phyloP scores from a whole-genome alignment of 1,284 basidiomycete species.

The Austroboletus sp. region DNA sequence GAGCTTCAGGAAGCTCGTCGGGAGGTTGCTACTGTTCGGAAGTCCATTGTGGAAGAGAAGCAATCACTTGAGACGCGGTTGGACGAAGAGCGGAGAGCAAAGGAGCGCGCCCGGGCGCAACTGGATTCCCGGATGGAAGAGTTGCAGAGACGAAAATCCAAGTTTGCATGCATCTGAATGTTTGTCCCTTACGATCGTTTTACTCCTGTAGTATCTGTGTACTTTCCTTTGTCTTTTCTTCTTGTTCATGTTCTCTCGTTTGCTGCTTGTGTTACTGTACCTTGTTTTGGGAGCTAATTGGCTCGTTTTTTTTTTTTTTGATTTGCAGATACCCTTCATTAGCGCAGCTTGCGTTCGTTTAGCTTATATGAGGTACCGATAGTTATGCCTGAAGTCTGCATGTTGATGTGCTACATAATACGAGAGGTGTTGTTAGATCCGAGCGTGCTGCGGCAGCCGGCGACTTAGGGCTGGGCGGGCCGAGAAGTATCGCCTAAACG shows the following conservation, averaged over 20 bases:
- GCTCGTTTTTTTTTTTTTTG: conserved; percentile 24
- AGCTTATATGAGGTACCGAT: conserved; percentile 31
- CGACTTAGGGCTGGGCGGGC: conserved; percentile 5
- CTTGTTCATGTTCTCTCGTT: conserved; percentile 8
- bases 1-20: conserved; percentile 71
- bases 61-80: conserved; percentile 72
- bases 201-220: conserved; percentile 4
- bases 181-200: conserved; percentile 4
- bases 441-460: conserved; percentile 7
- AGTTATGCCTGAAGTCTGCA: conserved; percentile 22
- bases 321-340: conserved; percentile 30
- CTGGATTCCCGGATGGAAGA: conserved; percentile 82
- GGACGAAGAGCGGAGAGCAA: conserved; percentile 75
- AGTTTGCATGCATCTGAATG: conserved; percentile 68
- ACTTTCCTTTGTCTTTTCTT: conserved; percentile 2
- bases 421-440: conserved; percentile 13
- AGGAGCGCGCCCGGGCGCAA: conserved; percentile 76
- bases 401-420: conserved; percentile 27
- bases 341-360: conserved; percentile 22
- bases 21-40: conserved; percentile 70
- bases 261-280: conserved; percentile 25
- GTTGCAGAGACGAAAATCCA: conserved; percentile 72
- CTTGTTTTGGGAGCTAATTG: conserved; percentile 21
- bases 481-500: conserved; percentile 6
- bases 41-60: conserved; percentile 78